phyloP scores from a whole-genome alignment of 257 asterid genomes.

The Jasminum sambac region DNA sequence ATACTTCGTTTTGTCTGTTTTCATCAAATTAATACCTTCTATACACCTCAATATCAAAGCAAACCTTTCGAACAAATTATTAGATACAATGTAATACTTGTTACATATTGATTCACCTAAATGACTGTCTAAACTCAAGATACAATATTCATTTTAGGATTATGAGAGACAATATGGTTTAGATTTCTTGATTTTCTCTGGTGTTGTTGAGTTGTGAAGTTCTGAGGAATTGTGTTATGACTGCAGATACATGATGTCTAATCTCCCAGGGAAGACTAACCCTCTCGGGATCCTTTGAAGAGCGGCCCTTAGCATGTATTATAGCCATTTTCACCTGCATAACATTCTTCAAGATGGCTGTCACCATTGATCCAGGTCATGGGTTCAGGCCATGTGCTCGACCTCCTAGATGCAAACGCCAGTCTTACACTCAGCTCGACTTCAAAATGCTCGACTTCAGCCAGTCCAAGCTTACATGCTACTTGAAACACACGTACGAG shows the following conservation, averaged over 20 bases:
- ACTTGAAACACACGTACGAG: constrained; percentile 45
- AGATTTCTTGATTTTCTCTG: not conserved
- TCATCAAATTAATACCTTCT: not conserved
- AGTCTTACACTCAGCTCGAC: constrained; percentile 84
- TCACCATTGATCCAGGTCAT: constrained; percentile 76
- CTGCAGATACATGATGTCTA: constrained; percentile 72
- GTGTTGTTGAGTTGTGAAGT: not conserved
- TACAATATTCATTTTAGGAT: not conserved
- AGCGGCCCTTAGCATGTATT: constrained; percentile 72
- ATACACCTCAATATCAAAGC: not conserved
- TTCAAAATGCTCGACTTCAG: constrained; percentile 58
- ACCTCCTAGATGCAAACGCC: constrained; percentile 85
- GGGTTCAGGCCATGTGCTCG: constrained; percentile 79
- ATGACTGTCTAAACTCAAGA: not conserved
- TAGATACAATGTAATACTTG: not conserved
- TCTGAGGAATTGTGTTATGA: not conserved
- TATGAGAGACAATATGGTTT: not conserved
- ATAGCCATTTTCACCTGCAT: constrained; percentile 52
- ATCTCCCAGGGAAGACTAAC: constrained; percentile 73
- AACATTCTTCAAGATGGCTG: constrained; percentile 76
- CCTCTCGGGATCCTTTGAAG: constrained; percentile 50
- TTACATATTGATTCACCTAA: not conserved
- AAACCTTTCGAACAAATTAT: not conserved
- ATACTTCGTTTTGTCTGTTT: not conserved
- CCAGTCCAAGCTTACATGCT: constrained; percentile 40